Conservation (phyloP, 225 moss, liverwort and hornwort genomes). For the Ulota crispa region DNA sequence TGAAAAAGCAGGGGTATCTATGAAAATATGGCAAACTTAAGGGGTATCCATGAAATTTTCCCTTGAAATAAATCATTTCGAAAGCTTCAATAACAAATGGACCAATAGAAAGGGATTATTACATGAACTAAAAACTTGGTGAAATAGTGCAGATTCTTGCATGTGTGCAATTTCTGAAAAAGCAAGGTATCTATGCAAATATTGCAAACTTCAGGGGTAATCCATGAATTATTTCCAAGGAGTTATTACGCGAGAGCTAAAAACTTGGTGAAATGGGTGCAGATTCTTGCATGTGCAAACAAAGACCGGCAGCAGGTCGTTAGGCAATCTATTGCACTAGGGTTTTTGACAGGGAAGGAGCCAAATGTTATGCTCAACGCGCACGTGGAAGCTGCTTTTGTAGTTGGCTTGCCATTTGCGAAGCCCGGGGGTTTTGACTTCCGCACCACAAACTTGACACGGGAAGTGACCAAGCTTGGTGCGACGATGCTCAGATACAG, state of each 20-base stretch:
- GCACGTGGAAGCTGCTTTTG: slow-evolving; percentile 84
- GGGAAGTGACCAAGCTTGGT: slow-evolving; percentile 75
- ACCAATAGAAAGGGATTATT: too few relatives aligned
- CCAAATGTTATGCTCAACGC: slow-evolving; percentile 67
- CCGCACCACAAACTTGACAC: slow-evolving; percentile 69
- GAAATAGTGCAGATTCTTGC: slow-evolving; percentile 71
- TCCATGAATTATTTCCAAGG: too few relatives aligned
- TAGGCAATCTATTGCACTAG: slow-evolving; percentile 72
- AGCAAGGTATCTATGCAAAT: too few relatives aligned
- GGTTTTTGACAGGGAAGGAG: slow-evolving; percentile 88
- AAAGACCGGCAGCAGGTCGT: slow-evolving; percentile 82
- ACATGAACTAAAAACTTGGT: not conserved
- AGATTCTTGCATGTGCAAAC: slow-evolving; percentile 95
- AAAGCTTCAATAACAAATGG: too few relatives aligned
- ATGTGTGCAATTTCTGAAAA: slow-evolving; percentile 36
- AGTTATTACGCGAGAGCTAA: not conserved
- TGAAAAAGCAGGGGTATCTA: too few relatives aligned
- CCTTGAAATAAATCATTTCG: too few relatives aligned
- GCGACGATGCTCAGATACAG: slow-evolving; percentile 87
- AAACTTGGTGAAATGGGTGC: slow-evolving; percentile 25
- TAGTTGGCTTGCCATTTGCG: slow-evolving; percentile 82
- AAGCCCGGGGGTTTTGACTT: slow-evolving; percentile 77
- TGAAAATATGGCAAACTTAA: too few relatives aligned
- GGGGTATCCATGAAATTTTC: too few relatives aligned
- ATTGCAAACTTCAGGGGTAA: too few relatives aligned